phyloP scores from a whole-genome alignment of 2,329 filamentous ascomycete species.

The Tolypocladium inflatum region DNA sequence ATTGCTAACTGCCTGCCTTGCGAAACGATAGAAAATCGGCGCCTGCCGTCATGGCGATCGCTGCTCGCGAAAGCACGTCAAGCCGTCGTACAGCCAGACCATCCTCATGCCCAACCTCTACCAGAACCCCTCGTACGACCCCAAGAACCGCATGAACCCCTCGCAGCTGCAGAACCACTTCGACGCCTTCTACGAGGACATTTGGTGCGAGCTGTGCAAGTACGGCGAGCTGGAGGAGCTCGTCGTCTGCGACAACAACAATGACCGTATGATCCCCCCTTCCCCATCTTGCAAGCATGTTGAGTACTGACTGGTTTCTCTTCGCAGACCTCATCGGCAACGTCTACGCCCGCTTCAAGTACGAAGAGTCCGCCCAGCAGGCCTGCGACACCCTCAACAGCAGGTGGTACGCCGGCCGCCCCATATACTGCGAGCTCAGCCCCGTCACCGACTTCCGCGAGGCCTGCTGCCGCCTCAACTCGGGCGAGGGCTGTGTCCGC shows the following conservation, averaged over 20 bases:
- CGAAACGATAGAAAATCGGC: conserved; percentile 66
- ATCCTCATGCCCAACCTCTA: conserved; percentile 98
- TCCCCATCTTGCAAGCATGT: background rate
- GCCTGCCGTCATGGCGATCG: conserved; percentile 97
- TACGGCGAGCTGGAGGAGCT: conserved; percentile 97
- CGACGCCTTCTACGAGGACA: conserved; percentile 98
- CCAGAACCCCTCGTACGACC: conserved; percentile 96
- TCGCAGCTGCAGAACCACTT: conserved; percentile 98
- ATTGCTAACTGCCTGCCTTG: background rate
- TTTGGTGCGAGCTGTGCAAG: conserved; percentile 99
- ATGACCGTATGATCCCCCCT: conserved; percentile 66
- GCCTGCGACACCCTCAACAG: conserved; percentile 92
- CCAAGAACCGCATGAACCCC: conserved; percentile 93
- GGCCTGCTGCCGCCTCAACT: conserved; percentile 91
- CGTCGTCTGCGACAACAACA: conserved; percentile 98
- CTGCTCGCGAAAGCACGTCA: conserved; percentile 97
- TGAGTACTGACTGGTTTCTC: conserved; percentile 12
- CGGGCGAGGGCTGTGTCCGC: conserved; percentile 87
- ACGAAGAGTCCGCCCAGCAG: conserved; percentile 89
- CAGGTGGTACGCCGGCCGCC: conserved; percentile 92
- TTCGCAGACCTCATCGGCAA: conserved; percentile 83
- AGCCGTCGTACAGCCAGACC: conserved; percentile 95
- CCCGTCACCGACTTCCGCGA: conserved; percentile 98
- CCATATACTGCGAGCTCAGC: conserved; percentile 95
- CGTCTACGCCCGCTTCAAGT: conserved; percentile 99